Base-by-base conservation (phyloP, 2,329 filamentous ascomycete genomes). In the Rhytidhysteron rufulum region DNA sequence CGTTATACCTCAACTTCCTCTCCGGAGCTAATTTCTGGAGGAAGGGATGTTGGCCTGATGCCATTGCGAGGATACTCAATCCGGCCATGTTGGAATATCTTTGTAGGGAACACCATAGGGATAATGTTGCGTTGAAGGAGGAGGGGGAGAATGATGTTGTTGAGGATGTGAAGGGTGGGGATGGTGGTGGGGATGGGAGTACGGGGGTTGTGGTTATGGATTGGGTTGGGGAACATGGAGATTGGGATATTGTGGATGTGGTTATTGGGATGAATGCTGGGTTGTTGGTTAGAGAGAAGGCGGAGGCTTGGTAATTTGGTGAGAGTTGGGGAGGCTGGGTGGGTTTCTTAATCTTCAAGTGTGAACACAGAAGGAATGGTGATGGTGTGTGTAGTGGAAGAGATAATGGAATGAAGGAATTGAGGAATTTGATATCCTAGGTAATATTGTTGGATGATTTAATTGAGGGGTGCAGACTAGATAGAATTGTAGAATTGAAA, bases 11-110 rank as follows among this genome's bases (percentile, higher is more conserved):
- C 65, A 98, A 97, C 66, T 97, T 96, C 62, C 66, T 96, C 47
- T 88, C 78, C 51, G 93, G 85, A 1, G 91, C 85, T 64, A 96
- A 96, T 69, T 97, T 97, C 71, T 97, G 91, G 82, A 90, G 88
- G 50, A 74, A 84, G 1, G 82, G 80, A 40, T 95, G 89, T 66
- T 98, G 93, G 93, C 93, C 93, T 0, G 90, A 95, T 65, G 84
- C 80, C 57, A 88, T 98, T 62, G 91, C 93, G 1, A 83, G 81
- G 16, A 88, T 86, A 69, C 76, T 95, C 35, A 97, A 97, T 69
- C 86, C 90, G 15, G 82, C 83, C 2, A 77, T 75, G n/a, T 70
- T 78, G 31, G 72, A 76, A 45, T 79, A 79, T 61, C 56, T 83
- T 38, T 80, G 78, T 50, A 65, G 67, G 46, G 72, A 67, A 41